Conservation (phyloP, 345 rosid species). For the Euphorbia pulcherrima region DNA sequence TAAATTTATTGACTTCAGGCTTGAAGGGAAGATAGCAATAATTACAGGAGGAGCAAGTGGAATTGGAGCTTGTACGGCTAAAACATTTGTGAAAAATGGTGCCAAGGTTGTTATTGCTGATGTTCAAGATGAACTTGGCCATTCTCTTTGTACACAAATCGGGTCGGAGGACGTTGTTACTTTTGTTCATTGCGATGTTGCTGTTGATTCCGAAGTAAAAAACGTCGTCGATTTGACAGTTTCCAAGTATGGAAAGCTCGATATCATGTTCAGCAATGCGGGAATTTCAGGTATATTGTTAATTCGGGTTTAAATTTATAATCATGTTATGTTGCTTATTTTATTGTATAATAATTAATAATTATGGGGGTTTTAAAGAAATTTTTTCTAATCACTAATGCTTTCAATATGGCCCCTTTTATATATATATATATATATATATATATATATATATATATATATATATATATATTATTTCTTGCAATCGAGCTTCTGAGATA, state of each 20-base stretch:
- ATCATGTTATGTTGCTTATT: too few species aligned
- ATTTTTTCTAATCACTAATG: too few species aligned
- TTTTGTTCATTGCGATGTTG: not conserved
- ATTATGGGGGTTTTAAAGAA: too few species aligned
- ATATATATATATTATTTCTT: too few species aligned
- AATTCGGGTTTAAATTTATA: too few species aligned
- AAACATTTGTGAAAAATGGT: not conserved
- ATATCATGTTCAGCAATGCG: conserved; percentile 1
- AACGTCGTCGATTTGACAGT: not conserved
- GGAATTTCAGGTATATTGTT: too few species aligned
- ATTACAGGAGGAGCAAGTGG: conserved; percentile 10
- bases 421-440: too few species aligned
- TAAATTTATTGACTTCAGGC: too few species aligned
- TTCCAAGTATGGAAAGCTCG: not conserved
- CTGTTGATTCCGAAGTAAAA: not conserved
- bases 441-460: too few species aligned
- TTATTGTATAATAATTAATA: too few species aligned
- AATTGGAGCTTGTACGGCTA: not conserved
- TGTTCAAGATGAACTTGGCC: conserved; percentile 6
- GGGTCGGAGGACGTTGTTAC: not conserved
- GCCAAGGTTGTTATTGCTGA: conserved; percentile 2
- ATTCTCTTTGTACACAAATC: not conserved
- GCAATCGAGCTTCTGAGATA: too few species aligned
- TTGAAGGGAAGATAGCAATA: conserved; percentile 1
- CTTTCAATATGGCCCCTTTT: too few species aligned